Evolutionary conservation across 768 basidiomycete species (phyloP).

Genomic region (Termitomyces sp.): DNA sequence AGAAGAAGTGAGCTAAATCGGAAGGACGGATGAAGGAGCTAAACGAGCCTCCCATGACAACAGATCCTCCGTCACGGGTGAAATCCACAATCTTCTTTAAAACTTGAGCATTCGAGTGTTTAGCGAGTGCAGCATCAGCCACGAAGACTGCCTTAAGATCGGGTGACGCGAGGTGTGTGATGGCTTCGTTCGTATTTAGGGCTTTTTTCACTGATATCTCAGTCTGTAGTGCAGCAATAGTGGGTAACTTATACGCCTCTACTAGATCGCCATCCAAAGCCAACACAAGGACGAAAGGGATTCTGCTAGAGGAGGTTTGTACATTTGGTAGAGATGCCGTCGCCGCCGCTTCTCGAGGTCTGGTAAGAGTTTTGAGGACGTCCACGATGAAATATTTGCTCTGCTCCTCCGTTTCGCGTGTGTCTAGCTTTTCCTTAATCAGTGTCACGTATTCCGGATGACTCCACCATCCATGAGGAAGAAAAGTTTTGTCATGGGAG

Average conservation of each 20-base stretch:
- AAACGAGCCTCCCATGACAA: conserved; percentile 33
- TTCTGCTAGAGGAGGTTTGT: background rate
- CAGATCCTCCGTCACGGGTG: conserved; percentile 33
- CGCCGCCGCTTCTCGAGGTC: background rate
- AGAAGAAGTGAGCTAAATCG: conserved; percentile 27
- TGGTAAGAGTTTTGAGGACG: background rate
- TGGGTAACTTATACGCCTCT: conserved; percentile 23
- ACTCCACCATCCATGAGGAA: conserved; percentile 50
- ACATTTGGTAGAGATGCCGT: background rate
- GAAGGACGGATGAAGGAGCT: conserved; percentile 24
- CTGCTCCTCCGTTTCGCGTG: background rate
- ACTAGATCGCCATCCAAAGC: conserved; percentile 23
- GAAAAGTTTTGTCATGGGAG: conserved; percentile 42
- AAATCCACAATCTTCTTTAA: conserved; percentile 32
- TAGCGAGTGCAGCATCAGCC: conserved; percentile 32
- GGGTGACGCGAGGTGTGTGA: conserved; percentile 24
- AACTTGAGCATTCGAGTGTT: conserved; percentile 19
- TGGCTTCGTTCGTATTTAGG: conserved; percentile 17
- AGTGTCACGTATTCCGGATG: conserved; percentile 4
- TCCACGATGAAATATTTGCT: background rate
- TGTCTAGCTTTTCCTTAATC: background rate
- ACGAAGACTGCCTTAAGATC: conserved; percentile 32
- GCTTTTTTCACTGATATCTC: conserved; percentile 23
- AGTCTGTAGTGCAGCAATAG: conserved; percentile 25
- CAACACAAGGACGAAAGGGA: conserved; percentile 27